These are phyloP conservation scores for Sistotremastrum suecicum DNA, from an alignment of 768 basidiomycete species.

Conservation along the genomic window DNA sequence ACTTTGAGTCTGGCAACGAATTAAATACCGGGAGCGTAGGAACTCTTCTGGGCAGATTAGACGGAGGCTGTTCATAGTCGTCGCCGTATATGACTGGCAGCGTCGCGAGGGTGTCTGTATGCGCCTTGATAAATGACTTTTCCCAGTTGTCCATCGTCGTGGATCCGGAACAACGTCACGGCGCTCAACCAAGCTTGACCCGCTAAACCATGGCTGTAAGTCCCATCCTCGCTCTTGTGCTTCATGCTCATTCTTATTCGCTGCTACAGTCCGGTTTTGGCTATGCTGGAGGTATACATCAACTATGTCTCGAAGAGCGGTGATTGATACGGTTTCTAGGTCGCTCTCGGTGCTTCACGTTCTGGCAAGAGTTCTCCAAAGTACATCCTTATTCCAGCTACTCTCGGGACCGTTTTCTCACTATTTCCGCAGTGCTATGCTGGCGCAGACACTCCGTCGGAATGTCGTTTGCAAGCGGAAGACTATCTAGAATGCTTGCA, in stretches of 20 bases:
- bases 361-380: constrained; percentile 85
- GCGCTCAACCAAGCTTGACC: constrained; percentile 1
- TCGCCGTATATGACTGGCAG: constrained; percentile 59
- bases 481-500: constrained; percentile 93
- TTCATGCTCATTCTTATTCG: background rate
- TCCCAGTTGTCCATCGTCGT: constrained; percentile 29
- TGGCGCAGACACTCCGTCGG: constrained; percentile 53
- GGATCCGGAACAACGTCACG: background rate
- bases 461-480: constrained; percentile 58
- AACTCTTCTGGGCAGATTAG: constrained; percentile 53
- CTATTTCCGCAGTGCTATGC: constrained; percentile 59
- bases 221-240: background rate
- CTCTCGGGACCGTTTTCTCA: background rate
- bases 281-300: constrained; percentile 41
- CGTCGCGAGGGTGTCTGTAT: constrained; percentile 44
- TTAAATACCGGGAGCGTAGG: constrained; percentile 49
- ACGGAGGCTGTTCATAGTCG: constrained; percentile 63
- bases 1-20: background rate
- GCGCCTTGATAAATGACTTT: constrained; percentile 50
- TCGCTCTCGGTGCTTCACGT: constrained; percentile 73
- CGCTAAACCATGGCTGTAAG: constrained; percentile 26
- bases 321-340: constrained; percentile 27
- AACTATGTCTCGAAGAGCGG: background rate
- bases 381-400: constrained; percentile 18
- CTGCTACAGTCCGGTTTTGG: constrained; percentile 45